Evolutionary conservation across 768 basidiomycete genomes (phyloP).

Genomic region (Cubamyces lactineus): DNA sequence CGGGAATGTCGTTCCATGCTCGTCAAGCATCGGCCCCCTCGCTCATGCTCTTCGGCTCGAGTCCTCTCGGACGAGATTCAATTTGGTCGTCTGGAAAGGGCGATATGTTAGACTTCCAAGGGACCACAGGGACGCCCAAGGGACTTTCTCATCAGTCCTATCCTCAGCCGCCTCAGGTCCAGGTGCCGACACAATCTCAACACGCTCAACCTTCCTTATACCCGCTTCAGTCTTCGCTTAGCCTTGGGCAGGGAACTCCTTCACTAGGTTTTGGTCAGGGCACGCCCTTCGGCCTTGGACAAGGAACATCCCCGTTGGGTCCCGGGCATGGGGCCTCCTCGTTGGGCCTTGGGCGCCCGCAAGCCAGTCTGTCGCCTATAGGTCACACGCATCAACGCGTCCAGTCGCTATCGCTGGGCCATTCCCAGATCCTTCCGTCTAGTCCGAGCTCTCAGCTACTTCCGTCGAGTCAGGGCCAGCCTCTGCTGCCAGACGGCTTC

Average conservation of each 20-base stretch:
- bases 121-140: slow-evolving; percentile 8
- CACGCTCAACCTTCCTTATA: not conserved
- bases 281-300: too few relatives aligned
- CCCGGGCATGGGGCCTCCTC: not conserved
- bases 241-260: slow-evolving; percentile 3
- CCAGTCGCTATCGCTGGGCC: slow-evolving; percentile 10
- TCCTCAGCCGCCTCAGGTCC: not conserved
- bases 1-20: slow-evolving; percentile 23
- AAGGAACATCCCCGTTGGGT: too few relatives aligned
- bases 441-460: not conserved
- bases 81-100: slow-evolving; percentile 73
- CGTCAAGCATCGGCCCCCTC: slow-evolving; percentile 39
- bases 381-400: slow-evolving; percentile 13
- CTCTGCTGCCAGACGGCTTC: slow-evolving; percentile 14
- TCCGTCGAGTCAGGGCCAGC: slow-evolving; percentile 17
- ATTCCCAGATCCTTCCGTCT: slow-evolving; percentile 9
- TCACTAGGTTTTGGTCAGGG: too few relatives aligned
- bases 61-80: slow-evolving; percentile 39
- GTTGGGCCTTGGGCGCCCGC: slow-evolving; percentile 1
- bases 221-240: slow-evolving; percentile 3
- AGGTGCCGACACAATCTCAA: not conserved
- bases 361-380: not conserved
- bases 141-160: slow-evolving; percentile 10
- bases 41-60: slow-evolving; percentile 57
- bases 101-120: slow-evolving; percentile 22